Conservation (phyloP, 2,329 filamentous ascomycete genomes). For the Epichloe sylvatica region DNA sequence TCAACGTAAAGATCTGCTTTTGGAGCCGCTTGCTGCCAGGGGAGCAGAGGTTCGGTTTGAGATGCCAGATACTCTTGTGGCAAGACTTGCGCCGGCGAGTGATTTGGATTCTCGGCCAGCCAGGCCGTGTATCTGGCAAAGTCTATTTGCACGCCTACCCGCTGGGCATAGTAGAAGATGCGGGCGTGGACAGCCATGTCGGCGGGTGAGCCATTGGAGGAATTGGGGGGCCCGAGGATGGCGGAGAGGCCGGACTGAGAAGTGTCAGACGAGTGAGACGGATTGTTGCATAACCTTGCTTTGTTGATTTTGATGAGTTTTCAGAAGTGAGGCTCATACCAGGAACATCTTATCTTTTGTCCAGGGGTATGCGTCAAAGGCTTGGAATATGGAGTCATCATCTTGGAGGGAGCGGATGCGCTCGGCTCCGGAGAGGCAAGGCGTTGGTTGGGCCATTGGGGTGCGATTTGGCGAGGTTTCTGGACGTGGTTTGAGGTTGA, state of each 20-base stretch:
- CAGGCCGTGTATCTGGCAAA: constrained; percentile 56
- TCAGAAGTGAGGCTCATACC: constrained; percentile 22
- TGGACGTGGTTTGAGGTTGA: neutral
- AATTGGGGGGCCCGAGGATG: constrained; percentile 43
- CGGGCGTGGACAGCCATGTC: constrained; percentile 53
- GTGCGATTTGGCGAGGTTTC: neutral
- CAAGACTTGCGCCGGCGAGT: constrained; percentile 22
- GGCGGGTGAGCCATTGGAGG: constrained; percentile 34
- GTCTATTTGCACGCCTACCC: constrained; percentile 41
- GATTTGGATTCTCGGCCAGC: constrained; percentile 27
- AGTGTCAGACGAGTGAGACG: neutral
- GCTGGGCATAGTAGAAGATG: constrained; percentile 48
- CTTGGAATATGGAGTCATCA: constrained; percentile 36
- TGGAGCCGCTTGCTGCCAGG: constrained; percentile 38
- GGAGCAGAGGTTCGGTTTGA: constrained; percentile 11
- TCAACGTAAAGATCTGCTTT: constrained; percentile 33
- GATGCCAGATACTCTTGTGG: constrained; percentile 18
- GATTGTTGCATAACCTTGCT: neutral
- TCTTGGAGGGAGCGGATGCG: constrained; percentile 26
- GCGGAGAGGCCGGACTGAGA: constrained; percentile 44
- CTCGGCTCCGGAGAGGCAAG: constrained; percentile 12
- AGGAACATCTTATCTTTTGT: constrained; percentile 54
- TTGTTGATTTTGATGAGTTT: neutral
- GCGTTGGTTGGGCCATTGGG: neutral
- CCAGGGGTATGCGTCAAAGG: constrained; percentile 56